Evolutionary conservation across 768 basidiomycete genomes (phyloP), one percentile per base, ranked within the genome.

Genomic region (Kockovaella imperatae): DNA sequence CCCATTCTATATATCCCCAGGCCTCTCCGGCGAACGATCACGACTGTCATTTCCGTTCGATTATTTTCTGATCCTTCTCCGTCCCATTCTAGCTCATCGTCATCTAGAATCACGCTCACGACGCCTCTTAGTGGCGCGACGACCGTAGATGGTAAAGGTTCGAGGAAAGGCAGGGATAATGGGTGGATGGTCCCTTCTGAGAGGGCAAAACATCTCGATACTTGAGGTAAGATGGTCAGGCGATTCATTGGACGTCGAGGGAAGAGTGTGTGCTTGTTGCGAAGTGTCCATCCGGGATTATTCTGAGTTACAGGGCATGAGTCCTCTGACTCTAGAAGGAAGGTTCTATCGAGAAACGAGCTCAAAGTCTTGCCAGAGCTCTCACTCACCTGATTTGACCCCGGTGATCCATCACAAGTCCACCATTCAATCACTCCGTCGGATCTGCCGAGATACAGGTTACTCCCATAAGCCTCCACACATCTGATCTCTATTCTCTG

Each of bases 361-460:
- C 26, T 29, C 5, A 42, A 4, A 4, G 13, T 42, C 8, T 18
- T 35, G 17, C 29, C 23, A 3, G 44, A 35, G 20, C 29, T 32
- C 6, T 34, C 20, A 52, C 66, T 55, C 35, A 64, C 57, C 26
- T 47, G 32, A 7, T 41, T 49, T 3, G 44, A 38, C 11, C 58
- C 47, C 45, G 40, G 10, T 24, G 25, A 28, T 7, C 55, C 77
- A 57, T 83, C 83, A 18, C 86, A 74, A 1, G 83, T 77, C 64
- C 84, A 91, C 35, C 88, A 82, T 29, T 89, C 72, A 6, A 95
- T 76, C 56, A 87, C 80, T 18, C 90, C 88, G 50, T 89, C 87
- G 18, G 82, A 80, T 52, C 84, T 84, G 11, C 88, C 90, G 11
- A 87, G 78, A 56, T 89, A 91, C 21, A 93, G 78, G 61, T 95